Evolutionary conservation across 73 alveolate genomes (phyloP), one percentile per base, ranked within the genome.

Genomic region (Paramecium caudatum): DNA sequence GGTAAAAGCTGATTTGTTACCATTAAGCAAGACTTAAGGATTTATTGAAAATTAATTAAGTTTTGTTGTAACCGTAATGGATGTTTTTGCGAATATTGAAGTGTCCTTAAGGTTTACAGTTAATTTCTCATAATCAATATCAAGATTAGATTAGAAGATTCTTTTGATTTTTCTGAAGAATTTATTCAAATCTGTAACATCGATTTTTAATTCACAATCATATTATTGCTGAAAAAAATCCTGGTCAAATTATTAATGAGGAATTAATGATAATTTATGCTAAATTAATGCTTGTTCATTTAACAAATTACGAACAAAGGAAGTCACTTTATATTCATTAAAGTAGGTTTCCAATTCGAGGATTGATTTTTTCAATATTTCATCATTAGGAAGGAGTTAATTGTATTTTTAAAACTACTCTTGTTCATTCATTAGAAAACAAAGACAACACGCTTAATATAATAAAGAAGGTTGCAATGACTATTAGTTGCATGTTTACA

Each of bases 361-460:
- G 7, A 55, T 37, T 5, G 23, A 27, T 23, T 55, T 27, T 27
- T 55, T 55, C 23, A 55, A 55, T 55, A 27, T 55, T 3, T 55
- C 30, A 27, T 55, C 80, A 55, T 55, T 43, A 55, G 80, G 80
- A 17, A 55, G 23, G 21, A 5, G 23, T 55, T 55, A 17, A 3
- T 32, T 3, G 34, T 65, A 65, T 36, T 65, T 4, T 13, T 65
- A 32, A 65, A 65, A 65, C 7, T 30, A 65, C 3, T 30, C 83
- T 10, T 25, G 4, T 33, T 65, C 83, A 32, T 65, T 36, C 12
- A 65, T 65, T 34, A 65, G 34, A 27, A 65, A 65, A 33, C 48
- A 36, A 32, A 65, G 34, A 36, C 83, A 65, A 36, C 83, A 65
- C 6, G 15, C 17, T n/a, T 65, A 36, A 65, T 65, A 65, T 12